These are phyloP conservation scores for Acer campestre DNA, from an alignment of 345 rosid species.

Conservation along the genomic window DNA sequence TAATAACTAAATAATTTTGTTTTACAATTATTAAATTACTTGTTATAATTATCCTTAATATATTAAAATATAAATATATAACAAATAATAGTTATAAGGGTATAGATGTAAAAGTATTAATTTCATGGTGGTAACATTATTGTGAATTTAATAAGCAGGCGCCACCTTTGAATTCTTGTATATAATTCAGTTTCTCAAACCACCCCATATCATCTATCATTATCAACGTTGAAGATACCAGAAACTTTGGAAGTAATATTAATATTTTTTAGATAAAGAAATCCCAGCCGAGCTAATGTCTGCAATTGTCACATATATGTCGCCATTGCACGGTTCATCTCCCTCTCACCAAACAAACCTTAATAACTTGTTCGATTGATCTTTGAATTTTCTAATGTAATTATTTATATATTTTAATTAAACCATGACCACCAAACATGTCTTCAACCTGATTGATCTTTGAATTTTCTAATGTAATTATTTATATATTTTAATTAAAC, in stretches of 20 bases:
- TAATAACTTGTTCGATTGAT: background rate
- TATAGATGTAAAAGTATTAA: too few species aligned
- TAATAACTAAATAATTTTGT: too few species aligned
- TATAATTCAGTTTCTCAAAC: background rate
- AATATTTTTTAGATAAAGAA: background rate
- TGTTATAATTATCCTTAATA: too few species aligned
- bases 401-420: background rate
- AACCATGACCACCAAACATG: too few species aligned
- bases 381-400: background rate
- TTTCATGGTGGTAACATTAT: too few species aligned
- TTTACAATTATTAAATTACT: too few species aligned
- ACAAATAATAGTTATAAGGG: too few species aligned
- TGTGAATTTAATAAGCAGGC: too few species aligned
- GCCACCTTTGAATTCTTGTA: slow-evolving; percentile 3
- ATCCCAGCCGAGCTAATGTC: slow-evolving; percentile 22
- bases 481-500: background rate
- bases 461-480: too few species aligned
- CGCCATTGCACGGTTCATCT: slow-evolving; percentile 27
- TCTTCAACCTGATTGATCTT: background rate
- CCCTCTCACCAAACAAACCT: slow-evolving; percentile 30
- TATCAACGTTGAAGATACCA: background rate
- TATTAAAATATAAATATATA: too few species aligned
- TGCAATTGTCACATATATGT: background rate
- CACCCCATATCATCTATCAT: background rate
- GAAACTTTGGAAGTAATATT: background rate